phyloP scores from a whole-genome alignment of 208 protist species.

The Acanthamoeba culbertsoni region DNA sequence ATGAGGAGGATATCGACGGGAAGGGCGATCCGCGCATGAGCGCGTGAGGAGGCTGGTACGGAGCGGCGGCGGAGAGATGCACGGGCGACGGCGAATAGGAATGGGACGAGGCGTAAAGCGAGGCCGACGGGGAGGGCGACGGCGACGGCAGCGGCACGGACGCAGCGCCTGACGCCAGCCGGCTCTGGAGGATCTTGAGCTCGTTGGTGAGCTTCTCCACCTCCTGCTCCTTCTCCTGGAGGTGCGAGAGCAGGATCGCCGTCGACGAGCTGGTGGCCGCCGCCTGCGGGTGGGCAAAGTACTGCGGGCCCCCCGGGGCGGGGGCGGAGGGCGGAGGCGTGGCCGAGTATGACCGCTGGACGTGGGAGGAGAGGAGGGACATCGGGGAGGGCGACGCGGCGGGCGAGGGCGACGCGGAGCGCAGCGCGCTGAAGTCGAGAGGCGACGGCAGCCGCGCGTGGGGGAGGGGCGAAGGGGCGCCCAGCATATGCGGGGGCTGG shows the following conservation, averaged over 20 bases:
- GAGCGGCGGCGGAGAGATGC: not conserved
- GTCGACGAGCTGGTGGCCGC: not conserved
- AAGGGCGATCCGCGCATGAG: not conserved
- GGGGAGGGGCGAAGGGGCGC: not conserved
- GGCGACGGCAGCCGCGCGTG: not conserved
- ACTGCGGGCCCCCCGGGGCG: not conserved
- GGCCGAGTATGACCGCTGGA: not conserved
- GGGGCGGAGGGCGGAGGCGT: not conserved
- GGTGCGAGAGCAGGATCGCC: not conserved
- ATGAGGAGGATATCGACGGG: not conserved
- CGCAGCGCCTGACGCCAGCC: not conserved
- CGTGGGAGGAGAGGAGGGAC: not conserved
- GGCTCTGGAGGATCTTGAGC: not conserved
- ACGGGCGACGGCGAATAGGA: not conserved
- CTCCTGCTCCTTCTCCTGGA: slow-evolving; percentile 17
- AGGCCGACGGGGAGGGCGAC: not conserved
- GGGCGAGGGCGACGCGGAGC: not conserved
- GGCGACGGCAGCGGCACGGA: not conserved
- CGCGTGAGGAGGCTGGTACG: not conserved
- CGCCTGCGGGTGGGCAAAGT: not conserved
- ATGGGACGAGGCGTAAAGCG: not conserved
- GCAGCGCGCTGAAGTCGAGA: not conserved
- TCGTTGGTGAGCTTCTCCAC: slow-evolving; percentile 14
- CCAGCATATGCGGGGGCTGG: too few species aligned
- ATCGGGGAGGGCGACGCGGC: not conserved